phyloP scores from a whole-genome alignment of 305 asterid species.

The Rubia tinctorum region DNA sequence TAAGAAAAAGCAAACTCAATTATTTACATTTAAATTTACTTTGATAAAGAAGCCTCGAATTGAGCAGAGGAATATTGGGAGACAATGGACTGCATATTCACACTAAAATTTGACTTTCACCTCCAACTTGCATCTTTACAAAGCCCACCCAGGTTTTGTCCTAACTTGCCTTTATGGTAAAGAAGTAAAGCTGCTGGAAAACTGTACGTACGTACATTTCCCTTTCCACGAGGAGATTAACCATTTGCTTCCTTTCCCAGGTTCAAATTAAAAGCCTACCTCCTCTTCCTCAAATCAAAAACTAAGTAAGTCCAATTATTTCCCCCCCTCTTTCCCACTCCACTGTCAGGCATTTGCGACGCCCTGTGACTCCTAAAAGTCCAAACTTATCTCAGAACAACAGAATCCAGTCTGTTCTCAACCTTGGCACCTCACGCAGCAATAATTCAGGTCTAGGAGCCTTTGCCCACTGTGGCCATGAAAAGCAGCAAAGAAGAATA shows the following conservation, averaged over 20 bases:
- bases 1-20: neutral
- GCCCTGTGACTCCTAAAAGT: neutral
- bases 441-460: conserved; percentile 6
- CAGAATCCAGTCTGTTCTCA: neutral
- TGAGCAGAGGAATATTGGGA: neutral
- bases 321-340: neutral
- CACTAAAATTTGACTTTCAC: conserved; percentile 3
- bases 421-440: neutral
- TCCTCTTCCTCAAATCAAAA: neutral
- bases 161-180: neutral
- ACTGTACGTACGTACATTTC: neutral
- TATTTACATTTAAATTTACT: neutral
- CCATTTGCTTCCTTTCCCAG: neutral
- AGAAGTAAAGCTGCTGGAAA: neutral
- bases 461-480: conserved; percentile 17
- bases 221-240: neutral
- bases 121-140: conserved; percentile 2
- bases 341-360: neutral
- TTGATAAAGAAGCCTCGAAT: conserved; percentile 11
- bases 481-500: conserved; percentile 1
- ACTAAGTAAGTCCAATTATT: neutral
- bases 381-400: conserved; percentile 1
- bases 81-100: conserved; percentile 9
- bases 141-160: neutral
- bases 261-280: neutral